Conservation (phyloP, 208 protist species). For the Tritrichomonas foetus region DNA sequence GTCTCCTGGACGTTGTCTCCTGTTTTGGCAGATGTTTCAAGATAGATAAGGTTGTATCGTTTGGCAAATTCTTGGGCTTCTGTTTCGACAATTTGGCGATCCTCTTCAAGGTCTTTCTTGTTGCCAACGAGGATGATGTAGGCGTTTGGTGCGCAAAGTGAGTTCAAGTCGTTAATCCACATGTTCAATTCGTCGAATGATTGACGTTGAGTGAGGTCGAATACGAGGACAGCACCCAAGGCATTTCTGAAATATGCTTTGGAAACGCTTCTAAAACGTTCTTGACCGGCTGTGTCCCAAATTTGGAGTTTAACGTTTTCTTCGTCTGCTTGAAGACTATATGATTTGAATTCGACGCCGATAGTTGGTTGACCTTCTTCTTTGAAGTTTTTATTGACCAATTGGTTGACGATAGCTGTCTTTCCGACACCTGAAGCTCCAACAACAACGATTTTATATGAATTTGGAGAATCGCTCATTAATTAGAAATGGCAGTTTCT, state of each 20-base stretch:
- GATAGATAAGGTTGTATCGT: background rate
- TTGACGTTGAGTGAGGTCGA: background rate
- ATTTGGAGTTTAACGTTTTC: conserved; percentile 81
- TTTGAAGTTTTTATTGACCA: conserved; percentile 84
- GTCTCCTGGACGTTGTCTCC: background rate
- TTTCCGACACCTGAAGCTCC: conserved; percentile 9
- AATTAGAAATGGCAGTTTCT: no score
- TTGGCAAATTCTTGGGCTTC: background rate
- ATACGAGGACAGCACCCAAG: conserved; percentile 72
- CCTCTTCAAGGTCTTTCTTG: background rate
- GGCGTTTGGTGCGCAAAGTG: background rate
- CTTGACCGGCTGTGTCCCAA: conserved; percentile 76
- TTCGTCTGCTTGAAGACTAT: conserved; percentile 90
- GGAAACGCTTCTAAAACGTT: conserved; percentile 82
- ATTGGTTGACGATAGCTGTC: background rate
- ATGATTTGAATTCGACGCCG: conserved; percentile 96
- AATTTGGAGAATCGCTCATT: background rate
- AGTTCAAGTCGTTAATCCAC: background rate
- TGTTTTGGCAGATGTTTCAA: conserved; percentile 19
- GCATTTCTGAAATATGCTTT: conserved; percentile 87
- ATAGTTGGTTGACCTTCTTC: conserved; percentile 79
- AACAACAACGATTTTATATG: conserved; percentile 35
- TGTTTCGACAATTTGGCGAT: background rate
- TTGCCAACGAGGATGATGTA: conserved; percentile 12
- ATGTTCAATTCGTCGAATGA: background rate